Percentiles rank a stretch among this genome's conserved stretches.
Evolutionary conservation across 768 basidiomycete genomes (phyloP).

Genomic region (Postia placenta): DNA sequence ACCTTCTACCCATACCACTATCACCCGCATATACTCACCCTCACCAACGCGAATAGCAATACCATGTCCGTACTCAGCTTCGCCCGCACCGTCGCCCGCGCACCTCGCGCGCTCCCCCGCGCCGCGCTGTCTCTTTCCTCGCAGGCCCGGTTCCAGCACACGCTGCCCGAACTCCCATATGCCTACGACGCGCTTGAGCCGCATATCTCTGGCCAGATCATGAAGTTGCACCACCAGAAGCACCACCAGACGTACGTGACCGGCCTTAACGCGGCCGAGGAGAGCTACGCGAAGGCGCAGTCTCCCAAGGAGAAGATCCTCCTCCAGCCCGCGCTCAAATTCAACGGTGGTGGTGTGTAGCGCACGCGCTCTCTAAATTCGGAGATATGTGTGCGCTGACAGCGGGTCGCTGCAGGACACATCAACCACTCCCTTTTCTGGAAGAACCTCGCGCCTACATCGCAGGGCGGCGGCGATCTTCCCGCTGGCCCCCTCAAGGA

Average conservation of each 20-base stretch:
- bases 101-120: slow-evolving; percentile 34
- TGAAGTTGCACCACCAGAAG: slow-evolving; percentile 89
- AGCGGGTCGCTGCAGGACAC: slow-evolving; percentile 46
- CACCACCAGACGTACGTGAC: slow-evolving; percentile 93
- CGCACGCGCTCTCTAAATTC: neutral
- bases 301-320: slow-evolving; percentile 73
- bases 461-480: slow-evolving; percentile 58
- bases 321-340: slow-evolving; percentile 89
- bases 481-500: slow-evolving; percentile 63
- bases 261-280: slow-evolving; percentile 90
- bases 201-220: slow-evolving; percentile 85
- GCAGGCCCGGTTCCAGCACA: slow-evolving; percentile 48
- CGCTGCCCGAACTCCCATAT: slow-evolving; percentile 77
- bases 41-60: neutral
- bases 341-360: slow-evolving; percentile 85
- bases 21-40: neutral
- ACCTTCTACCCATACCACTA: neutral
- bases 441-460: slow-evolving; percentile 86
- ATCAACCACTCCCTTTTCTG: slow-evolving; percentile 97
- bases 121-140: slow-evolving; percentile 36
- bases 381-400: neutral
- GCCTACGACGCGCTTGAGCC: slow-evolving; percentile 89
- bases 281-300: slow-evolving; percentile 59
- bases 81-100: slow-evolving; percentile 15
- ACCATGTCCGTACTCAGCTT: slow-evolving; percentile 15